Conservation (phyloP, 768 basidiomycete genomes). For the Leccinum fibrillosum region DNA sequence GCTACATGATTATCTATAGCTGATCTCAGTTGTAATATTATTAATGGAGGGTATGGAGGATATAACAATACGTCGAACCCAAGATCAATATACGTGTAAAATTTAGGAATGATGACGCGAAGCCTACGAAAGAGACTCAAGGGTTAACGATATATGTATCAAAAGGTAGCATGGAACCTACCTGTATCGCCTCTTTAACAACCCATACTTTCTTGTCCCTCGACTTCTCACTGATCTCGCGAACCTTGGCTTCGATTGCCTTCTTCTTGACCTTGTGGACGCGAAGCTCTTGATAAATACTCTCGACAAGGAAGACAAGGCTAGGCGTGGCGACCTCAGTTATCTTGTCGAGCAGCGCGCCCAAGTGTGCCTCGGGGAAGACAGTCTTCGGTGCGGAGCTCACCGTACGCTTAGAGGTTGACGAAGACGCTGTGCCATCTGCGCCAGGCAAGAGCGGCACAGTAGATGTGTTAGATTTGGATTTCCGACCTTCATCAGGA, state of each 20-base stretch:
- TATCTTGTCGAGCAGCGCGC: constrained; percentile 61
- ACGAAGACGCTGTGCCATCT: constrained; percentile 12
- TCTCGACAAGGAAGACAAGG: constrained; percentile 66
- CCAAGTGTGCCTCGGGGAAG: constrained; percentile 69
- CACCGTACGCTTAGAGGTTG: constrained; percentile 28
- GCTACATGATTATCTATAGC: neutral
- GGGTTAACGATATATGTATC: neutral
- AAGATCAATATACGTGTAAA: neutral
- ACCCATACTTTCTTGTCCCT: constrained; percentile 74
- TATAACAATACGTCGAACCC: constrained; percentile 5
- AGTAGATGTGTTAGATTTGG: constrained; percentile 33
- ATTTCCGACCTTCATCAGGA: constrained; percentile 33
- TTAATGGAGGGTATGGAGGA: constrained; percentile 2
- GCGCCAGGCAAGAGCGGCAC: constrained; percentile 46
- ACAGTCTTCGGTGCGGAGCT: constrained; percentile 44
- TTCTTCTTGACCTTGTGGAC: constrained; percentile 78
- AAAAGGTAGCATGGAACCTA: neutral
- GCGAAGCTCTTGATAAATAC: constrained; percentile 66
- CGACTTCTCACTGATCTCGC: constrained; percentile 73
- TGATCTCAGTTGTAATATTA: neutral
- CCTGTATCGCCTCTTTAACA: constrained; percentile 40
- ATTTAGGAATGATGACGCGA: constrained; percentile 8
- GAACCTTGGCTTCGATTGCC: constrained; percentile 76
- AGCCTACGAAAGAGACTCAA: constrained; percentile 8
- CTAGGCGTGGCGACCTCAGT: constrained; percentile 56